Evolutionary conservation across 2,329 filamentous ascomycete genomes (phyloP), one percentile per base, ranked within the genome.

Genomic region (Coniochaeta sp.): DNA sequence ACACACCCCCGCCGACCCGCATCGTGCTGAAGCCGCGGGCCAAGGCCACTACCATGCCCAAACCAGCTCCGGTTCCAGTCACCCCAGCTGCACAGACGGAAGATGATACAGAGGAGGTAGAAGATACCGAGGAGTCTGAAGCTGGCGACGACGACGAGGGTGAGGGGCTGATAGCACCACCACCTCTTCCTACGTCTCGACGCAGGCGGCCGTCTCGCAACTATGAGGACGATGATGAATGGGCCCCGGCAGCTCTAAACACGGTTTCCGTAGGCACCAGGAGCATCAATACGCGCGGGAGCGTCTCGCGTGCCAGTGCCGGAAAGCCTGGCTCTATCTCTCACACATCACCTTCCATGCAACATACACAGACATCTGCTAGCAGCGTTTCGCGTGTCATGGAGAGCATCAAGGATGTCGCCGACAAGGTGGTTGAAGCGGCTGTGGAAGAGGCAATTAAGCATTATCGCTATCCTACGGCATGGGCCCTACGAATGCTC

Each of bases 381-480:
- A 52, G 47, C 66, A 28, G 56, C 67, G 34, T 62, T 59, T 34
- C 62, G 62, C 38, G 57, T 59, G 36, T 55, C 60, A 32, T 68
- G 12, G 69, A 71, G 28, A 38, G 30, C 1, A 75, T 78, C 63
- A 78, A 75, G 62, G 78, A 79, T 42, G 69, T 77, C 36, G 75
- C 77, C 28, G 81, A 81, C 65, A 79, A 74, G 66, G 79, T 85
- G 30, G 75, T 88, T 42, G 81, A 85, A 68, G 67, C 72, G 34
- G 83, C 83, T n/a, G 81, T 87, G 32, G 79, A 84, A 10, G 78
- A 85, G 66, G 84, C 84, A 5, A 70, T 88, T 56, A 73, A 77
- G 61, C 78, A 82, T 67, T 76, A 77, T 62, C 81, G 82, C 61
- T 87, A 84, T 68, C 82, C 83, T 59, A 87, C 84, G 9, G 85